These are phyloP conservation scores for Sedum album DNA, from an alignment of 164 flowering plant species.

Conservation along the genomic window DNA sequence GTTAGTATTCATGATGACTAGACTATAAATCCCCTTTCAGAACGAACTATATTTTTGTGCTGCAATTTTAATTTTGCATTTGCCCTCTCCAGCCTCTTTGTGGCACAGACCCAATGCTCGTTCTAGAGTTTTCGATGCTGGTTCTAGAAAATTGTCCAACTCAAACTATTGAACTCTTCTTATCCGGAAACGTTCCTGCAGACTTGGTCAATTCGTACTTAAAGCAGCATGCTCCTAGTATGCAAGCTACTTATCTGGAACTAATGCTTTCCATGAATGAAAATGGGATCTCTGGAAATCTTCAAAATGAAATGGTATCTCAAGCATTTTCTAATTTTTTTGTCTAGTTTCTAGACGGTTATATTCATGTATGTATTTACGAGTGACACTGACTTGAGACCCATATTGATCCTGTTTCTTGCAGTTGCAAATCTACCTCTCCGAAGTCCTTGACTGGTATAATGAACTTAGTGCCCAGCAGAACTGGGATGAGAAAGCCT, in stretches of 20 bases:
- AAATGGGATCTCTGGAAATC: conserved; percentile 70
- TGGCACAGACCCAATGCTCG: conserved; percentile 85
- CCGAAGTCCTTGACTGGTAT: conserved; percentile 90
- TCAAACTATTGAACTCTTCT: conserved; percentile 87
- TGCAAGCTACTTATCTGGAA: conserved; percentile 92
- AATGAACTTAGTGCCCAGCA: conserved; percentile 51
- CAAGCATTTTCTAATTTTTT: conserved; percentile 1
- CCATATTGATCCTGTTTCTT: neutral
- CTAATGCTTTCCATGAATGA: conserved; percentile 91
- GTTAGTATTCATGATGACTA: conserved; percentile 23
- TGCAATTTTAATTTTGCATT: neutral
- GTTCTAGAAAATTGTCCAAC: conserved; percentile 91
- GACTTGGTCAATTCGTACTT: conserved; percentile 93
- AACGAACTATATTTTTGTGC: neutral
- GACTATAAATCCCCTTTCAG: neutral
- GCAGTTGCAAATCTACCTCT: conserved; percentile 97
- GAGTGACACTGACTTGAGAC: neutral
- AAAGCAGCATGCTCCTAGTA: conserved; percentile 86
- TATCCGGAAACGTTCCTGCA: conserved; percentile 85
- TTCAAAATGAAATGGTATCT: conserved; percentile 95
- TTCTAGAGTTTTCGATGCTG: conserved; percentile 85
- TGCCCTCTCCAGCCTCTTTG: conserved; percentile 79
- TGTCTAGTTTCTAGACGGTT: neutral
- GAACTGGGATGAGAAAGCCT: conserved; percentile 80
- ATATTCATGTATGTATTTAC: neutral